These are phyloP conservation scores for Drechslerella stenobrocha DNA, from an alignment of 2,329 filamentous ascomycete genomes.

Conservation along the genomic window DNA sequence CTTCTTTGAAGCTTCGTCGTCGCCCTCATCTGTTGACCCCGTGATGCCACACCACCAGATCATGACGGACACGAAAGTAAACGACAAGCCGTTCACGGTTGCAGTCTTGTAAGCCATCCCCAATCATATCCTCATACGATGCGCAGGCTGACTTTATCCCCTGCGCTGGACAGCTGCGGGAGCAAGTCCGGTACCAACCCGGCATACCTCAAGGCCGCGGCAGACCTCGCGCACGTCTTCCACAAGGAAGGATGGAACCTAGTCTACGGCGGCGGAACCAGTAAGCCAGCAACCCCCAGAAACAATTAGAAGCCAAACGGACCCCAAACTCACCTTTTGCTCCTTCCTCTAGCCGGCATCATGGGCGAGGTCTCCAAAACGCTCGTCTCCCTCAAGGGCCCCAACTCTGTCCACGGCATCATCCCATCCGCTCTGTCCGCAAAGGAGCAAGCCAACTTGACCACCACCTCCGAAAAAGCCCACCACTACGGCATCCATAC, in stretches of 20 bases:
- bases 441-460: conserved; percentile 69
- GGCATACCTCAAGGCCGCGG: conserved; percentile 75
- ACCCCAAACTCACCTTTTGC: conserved; percentile 2
- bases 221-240: conserved; percentile 72
- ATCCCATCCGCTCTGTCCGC: conserved; percentile 83
- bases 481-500: conserved; percentile 76
- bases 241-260: conserved; percentile 76
- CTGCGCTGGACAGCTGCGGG: conserved; percentile 72
- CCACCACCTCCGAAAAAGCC: conserved; percentile 64
- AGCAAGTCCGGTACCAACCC: conserved; percentile 73
- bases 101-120: conserved; percentile 73
- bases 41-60: conserved; percentile 38
- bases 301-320: neutral
- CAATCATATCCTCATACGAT: too few relatives aligned
- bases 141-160: neutral
- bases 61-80: conserved; percentile 46
- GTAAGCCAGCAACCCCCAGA: conserved; percentile 29
- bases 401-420: conserved; percentile 79
- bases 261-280: conserved; percentile 90
- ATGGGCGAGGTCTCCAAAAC: conserved; percentile 94
- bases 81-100: conserved; percentile 65
- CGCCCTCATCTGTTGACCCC: neutral
- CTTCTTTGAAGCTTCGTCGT: neutral
- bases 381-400: conserved; percentile 76
- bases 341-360: conserved; percentile 67